Base-by-base conservation (phyloP, 1,284 basidiomycete species). In the Apiotrichum domesticum region DNA sequence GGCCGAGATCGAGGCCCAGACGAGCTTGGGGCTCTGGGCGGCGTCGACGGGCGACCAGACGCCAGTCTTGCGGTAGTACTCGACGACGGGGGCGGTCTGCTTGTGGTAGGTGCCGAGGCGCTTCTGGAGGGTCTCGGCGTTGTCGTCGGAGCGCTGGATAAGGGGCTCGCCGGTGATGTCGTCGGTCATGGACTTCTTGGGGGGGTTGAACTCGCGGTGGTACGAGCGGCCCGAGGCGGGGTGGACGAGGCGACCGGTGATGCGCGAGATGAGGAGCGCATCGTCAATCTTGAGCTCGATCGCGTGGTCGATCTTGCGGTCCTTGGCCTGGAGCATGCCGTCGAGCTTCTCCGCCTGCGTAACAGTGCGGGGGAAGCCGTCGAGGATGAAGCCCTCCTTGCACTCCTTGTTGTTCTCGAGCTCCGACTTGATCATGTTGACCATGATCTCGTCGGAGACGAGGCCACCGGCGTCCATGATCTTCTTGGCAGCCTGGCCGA, bases 271-370 rank as follows among this genome's bases (percentile, higher is more conserved):
- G 72, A 98, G 86, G 35, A 98, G 84, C 69, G 90, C 86, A 80
- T 98, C 95, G 64, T 90, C 87, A 73, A 98, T 94, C 74, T 87
- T 82, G 61, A 98, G 85, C 76, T 98, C 88, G 49, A 98, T 84
- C 57, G 92, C 94, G 55, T 86, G 87, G 79, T 98, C 88, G 49
- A 98, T 83, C 70, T 86, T 86, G 80, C 97, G 91, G 68, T 88
- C 85, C 72, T 90, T 86, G 13, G 72, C 76, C 21, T 80, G 72
- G 50, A 98, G 84, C 95, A 98, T 98, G 63, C 80, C 79, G 75
- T 97, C 95, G 62, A 98, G 85, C 79, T 97, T 98, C 79, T 93
- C 85, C 5, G 95, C 96, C 73, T 98, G 96, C n/a, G 89, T 86
- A 43, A 97, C 91, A 13, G 95, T 98, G 51, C 96, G 88, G 39